These are phyloP conservation scores for Ceratobasidium sp. DNA, from an alignment of 1,284 basidiomycete species.

Conservation along the genomic window DNA sequence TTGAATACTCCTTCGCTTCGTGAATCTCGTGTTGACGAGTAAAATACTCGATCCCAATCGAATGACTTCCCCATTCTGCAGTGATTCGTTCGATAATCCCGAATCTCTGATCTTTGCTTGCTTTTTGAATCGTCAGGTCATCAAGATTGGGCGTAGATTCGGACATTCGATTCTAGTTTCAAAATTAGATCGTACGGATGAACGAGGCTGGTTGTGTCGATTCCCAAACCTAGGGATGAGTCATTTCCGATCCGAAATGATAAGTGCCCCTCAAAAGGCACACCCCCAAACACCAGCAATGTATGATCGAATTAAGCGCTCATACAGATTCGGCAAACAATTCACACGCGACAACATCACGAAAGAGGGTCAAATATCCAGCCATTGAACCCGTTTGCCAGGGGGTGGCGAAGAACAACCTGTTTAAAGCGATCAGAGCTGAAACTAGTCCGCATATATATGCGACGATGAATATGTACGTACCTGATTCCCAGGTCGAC, in stretches of 20 bases:
- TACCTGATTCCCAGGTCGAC: neutral
- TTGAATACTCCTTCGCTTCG: neutral
- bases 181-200: no score
- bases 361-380: no score
- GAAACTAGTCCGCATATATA: neutral
- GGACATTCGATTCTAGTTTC: no score
- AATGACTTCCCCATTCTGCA: conserved; percentile 54
- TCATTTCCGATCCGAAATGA: no score
- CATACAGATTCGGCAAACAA: no score
- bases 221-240: no score
- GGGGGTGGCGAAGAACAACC: neutral
- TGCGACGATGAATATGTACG: neutral
- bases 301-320: no score
- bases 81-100: conserved; percentile 52
- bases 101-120: neutral
- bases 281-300: no score
- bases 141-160: no score
- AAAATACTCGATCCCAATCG: neutral
- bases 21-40: neutral
- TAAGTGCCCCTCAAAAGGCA: no score
- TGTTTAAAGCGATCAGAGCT: neutral
- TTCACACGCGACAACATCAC: no score
- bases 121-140: neutral
- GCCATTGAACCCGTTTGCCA: neutral
- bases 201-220: no score